phyloP scores from a whole-genome alignment of 768 basidiomycete genomes.

The Pulveroboletus ravenelii region DNA sequence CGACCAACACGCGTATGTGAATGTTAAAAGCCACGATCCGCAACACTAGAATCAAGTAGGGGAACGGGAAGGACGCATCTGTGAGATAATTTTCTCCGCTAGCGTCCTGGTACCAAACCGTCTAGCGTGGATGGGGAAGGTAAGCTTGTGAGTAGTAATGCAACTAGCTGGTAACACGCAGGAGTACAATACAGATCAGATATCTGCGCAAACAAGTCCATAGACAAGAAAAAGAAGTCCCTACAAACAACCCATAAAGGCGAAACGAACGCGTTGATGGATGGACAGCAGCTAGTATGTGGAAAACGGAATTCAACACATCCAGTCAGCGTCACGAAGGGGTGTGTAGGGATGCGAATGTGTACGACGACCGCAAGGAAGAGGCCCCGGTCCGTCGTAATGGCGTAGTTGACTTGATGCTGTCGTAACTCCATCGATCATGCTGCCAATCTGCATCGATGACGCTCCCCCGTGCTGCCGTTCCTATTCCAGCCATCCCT shows the following conservation, averaged over 20 bases:
- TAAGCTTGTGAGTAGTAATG: slow-evolving; percentile 4
- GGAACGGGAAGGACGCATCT: neutral
- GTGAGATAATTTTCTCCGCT: neutral
- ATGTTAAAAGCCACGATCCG: too few species aligned
- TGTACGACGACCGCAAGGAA: slow-evolving; percentile 6
- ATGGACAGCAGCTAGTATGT: neutral
- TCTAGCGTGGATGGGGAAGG: neutral
- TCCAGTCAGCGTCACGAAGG: slow-evolving; percentile 7
- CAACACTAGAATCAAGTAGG: neutral
- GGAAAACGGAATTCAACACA: neutral
- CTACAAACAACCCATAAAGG: neutral
- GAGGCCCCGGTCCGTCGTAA: neutral
- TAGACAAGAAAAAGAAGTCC: neutral
- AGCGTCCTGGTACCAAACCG: neutral
- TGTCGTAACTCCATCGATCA: slow-evolving; percentile 14
- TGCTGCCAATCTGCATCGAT: slow-evolving; percentile 14
- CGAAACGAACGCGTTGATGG: neutral
- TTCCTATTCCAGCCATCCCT: slow-evolving; percentile 47
- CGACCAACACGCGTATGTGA: neutral
- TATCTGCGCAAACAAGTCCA: slow-evolving; percentile 3
- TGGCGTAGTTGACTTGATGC: slow-evolving; percentile 6
- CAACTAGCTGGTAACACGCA: slow-evolving; percentile 9
- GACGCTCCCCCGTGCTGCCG: slow-evolving; percentile 33
- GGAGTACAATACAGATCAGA: slow-evolving; percentile 3
- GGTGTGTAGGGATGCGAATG: neutral